These are phyloP conservation scores for Hirsutella rhossiliensis DNA, from an alignment of 2,329 filamentous ascomycete species.

Conservation along the genomic window DNA sequence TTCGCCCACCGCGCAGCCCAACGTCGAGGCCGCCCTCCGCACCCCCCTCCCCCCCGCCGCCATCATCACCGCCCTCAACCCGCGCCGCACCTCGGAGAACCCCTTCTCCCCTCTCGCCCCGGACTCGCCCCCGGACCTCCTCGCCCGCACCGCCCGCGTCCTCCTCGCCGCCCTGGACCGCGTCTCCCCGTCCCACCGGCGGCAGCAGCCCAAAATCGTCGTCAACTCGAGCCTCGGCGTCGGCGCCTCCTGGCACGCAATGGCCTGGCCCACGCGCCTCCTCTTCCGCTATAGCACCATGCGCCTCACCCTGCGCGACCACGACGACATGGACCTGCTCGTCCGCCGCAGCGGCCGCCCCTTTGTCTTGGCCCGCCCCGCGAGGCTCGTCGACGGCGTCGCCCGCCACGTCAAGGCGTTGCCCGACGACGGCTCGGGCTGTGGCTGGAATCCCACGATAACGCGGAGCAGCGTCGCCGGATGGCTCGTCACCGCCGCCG, in stretches of 20 bases:
- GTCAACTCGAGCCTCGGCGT: constrained; percentile 38
- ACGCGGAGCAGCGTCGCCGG: no score
- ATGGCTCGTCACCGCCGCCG: no score
- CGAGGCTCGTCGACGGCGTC: not conserved
- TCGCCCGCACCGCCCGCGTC: not conserved
- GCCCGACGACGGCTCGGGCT: not conserved
- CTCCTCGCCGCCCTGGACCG: not conserved
- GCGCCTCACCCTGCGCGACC: constrained; percentile 32
- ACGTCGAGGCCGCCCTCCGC: not conserved
- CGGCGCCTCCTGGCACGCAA: constrained; percentile 27
- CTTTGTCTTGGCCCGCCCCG: not conserved
- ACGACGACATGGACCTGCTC: constrained; percentile 30
- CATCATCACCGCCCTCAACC: not conserved
- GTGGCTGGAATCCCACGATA: no score
- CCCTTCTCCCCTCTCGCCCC: not conserved
- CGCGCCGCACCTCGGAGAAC: not conserved
- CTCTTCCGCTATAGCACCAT: constrained; percentile 34
- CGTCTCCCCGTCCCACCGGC: not conserved
- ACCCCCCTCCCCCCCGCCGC: not conserved
- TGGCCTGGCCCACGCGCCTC: constrained; percentile 27
- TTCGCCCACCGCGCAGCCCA: not conserved
- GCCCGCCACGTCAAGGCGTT: not conserved
- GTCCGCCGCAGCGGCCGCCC: constrained; percentile 8
- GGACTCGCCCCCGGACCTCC: not conserved
- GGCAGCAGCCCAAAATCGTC: constrained; percentile 26